A percentile compares a stretch with the other conserved stretches of the same genome.
phyloP scores from a whole-genome alignment of 495 filamentous ascomycete species.

The Neurospora tetraspora region DNA sequence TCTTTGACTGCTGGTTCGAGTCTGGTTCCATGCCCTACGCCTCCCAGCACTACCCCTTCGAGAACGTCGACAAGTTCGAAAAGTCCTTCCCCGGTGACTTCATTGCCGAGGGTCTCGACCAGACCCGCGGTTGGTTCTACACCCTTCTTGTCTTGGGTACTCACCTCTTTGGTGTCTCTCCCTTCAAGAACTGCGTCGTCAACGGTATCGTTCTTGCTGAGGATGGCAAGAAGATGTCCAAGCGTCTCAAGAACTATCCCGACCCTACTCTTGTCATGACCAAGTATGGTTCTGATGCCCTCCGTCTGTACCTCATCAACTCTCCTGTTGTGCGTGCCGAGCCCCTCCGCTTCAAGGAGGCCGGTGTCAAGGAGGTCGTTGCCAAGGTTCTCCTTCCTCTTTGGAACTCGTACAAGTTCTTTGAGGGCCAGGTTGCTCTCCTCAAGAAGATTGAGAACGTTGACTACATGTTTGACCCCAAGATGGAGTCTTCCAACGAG shows the following conservation, averaged over 20 bases:
- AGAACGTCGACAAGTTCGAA: slow-evolving; percentile 72
- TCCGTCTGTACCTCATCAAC: slow-evolving; percentile 93
- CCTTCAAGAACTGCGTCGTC: slow-evolving; percentile 95
- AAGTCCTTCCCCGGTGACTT: slow-evolving; percentile 89
- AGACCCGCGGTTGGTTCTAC: slow-evolving; percentile 91
- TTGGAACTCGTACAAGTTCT: slow-evolving; percentile 98
- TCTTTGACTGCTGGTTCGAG: slow-evolving; percentile 91
- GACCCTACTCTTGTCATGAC: slow-evolving; percentile 79
- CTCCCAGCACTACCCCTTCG: slow-evolving; percentile 88
- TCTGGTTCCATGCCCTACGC: slow-evolving; percentile 97
- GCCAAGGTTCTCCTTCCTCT: slow-evolving; percentile 86
- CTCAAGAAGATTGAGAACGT: slow-evolving; percentile 79
- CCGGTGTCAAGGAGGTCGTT: slow-evolving; percentile 91
- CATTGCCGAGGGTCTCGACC: slow-evolving; percentile 84
- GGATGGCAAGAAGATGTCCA: slow-evolving; percentile 99
- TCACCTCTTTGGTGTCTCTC: slow-evolving; percentile 78
- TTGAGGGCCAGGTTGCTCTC: slow-evolving; percentile 86
- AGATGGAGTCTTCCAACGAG: slow-evolving; percentile 60
- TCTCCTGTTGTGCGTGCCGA: slow-evolving; percentile 93
- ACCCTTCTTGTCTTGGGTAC: slow-evolving; percentile 84
- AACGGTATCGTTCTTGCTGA: slow-evolving; percentile 92
- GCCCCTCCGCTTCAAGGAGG: slow-evolving; percentile 82
- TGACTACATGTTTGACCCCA: slow-evolving; percentile 72
- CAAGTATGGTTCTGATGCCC: slow-evolving; percentile 85
- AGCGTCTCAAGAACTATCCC: slow-evolving; percentile 94